phyloP scores from a whole-genome alignment of 768 basidiomycete genomes.

The Pleurotus salmoneostramineus region DNA sequence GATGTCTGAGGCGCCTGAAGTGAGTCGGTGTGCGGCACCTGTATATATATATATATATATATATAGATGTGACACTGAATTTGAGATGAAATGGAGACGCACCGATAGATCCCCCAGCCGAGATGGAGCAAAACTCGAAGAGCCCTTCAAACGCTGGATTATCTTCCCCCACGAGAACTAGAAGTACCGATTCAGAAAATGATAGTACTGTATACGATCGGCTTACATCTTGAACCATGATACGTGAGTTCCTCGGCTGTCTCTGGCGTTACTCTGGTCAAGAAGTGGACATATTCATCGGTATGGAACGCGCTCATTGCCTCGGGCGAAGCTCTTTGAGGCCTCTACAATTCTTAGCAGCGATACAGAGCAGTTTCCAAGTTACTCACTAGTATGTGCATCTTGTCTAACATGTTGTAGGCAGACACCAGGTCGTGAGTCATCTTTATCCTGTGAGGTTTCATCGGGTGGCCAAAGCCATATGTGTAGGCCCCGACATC shows the following conservation, averaged over 20 bases:
- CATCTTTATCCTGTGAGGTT: slow-evolving; percentile 92
- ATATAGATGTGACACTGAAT: too few species aligned
- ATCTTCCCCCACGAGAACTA: slow-evolving; percentile 79
- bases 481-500: slow-evolving; percentile 76
- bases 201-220: not conserved
- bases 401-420: slow-evolving; percentile 91
- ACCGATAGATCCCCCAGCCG: slow-evolving; percentile 99
- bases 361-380: not conserved
- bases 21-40: slow-evolving; percentile 8
- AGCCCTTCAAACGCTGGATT: slow-evolving; percentile 98
- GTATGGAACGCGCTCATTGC: slow-evolving; percentile 95
- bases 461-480: slow-evolving; percentile 90
- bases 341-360: slow-evolving; percentile 41
- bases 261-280: slow-evolving; percentile 87
- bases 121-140: slow-evolving; percentile 99
- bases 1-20: slow-evolving; percentile 91
- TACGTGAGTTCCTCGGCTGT: slow-evolving; percentile 83
- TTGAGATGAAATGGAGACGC: slow-evolving; percentile 19
- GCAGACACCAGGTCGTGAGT: slow-evolving; percentile 89
- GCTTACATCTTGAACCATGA: slow-evolving; percentile 81
- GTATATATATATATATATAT: not conserved
- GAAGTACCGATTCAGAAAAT: not conserved
- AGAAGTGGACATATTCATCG: slow-evolving; percentile 95
- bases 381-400: slow-evolving; percentile 80
- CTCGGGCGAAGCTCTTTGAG: slow-evolving; percentile 65